Percentiles rank a stretch among this genome's conserved stretches.
Evolutionary conservation across 768 basidiomycete species (phyloP).

Genomic region (Pleurotus salmoneostramineus): DNA sequence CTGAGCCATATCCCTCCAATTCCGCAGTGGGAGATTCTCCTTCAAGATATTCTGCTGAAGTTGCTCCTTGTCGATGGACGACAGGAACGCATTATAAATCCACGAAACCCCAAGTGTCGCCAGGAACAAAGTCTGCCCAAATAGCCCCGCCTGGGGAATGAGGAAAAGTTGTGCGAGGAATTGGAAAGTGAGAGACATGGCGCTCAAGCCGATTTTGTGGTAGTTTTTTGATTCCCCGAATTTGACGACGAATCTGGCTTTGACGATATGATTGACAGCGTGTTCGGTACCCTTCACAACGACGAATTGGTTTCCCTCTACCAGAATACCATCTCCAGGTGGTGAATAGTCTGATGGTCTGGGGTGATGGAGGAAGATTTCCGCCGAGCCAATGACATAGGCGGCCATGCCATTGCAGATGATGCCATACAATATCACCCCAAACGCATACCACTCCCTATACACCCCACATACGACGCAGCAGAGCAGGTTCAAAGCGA

Average conservation of each 20-base stretch:
- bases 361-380: conserved; percentile 14
- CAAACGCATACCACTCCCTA: conserved; percentile 25
- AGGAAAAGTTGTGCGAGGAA: conserved; percentile 30
- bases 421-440: conserved; percentile 28
- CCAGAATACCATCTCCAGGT: conserved; percentile 24
- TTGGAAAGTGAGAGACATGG: conserved; percentile 23
- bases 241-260: conserved; percentile 18
- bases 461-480: conserved; percentile 18
- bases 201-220: conserved; percentile 19
- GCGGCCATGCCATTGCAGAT: conserved; percentile 25
- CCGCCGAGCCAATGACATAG: conserved; percentile 25
- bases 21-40: background rate
- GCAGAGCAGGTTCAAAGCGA: background rate
- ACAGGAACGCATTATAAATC: conserved; percentile 24
- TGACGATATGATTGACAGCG: conserved; percentile 21
- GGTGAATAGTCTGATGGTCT: conserved; percentile 16
- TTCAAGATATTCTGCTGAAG: conserved; percentile 2
- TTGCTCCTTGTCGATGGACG: conserved; percentile 11
- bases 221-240: conserved; percentile 14
- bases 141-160: conserved; percentile 26
- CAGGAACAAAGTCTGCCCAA: conserved; percentile 28
- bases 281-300: conserved; percentile 20
- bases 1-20: background rate
- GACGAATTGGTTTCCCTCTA: conserved; percentile 14
- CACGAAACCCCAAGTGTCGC: conserved; percentile 23